Base-by-base conservation (phyloP, 2,329 filamentous ascomycete species). In the Aspergillus glaucus region DNA sequence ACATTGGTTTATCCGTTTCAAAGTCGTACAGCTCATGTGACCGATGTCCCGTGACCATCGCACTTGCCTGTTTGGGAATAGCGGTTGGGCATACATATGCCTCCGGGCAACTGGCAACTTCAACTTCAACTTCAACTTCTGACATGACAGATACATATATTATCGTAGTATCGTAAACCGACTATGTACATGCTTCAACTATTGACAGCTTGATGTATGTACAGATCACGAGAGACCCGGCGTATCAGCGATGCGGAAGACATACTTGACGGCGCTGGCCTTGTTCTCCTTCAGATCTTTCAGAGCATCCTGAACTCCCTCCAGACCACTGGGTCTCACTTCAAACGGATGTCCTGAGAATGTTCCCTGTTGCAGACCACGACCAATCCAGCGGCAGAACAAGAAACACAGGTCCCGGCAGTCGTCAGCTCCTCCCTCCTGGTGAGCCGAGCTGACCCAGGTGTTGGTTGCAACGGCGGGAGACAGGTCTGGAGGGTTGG, bases 211-310 rank as follows among this genome's bases (percentile, higher is more conserved):
- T 12, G 26, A 4, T 4, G 26, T 30, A 9, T 30, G 17, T 40
- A 21, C 37, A 12, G 9, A 22, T 40, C 37, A 40, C 34, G 34
- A 17, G 2, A 47, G 17, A 14, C 48, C 54, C 19, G 58, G 52
- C 26, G 77, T 79, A 17, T 80, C 76, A 7, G 52, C 72, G 60
- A 81, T 74, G 55, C 67, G 69, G 59, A 79, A 81, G 1, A 86
- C 78, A 68, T 83, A 86, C 66, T 86, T 86, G 0, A 79, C 71
- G 1, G 75, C 82, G 59, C 78, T 82, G n/a, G 78, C 81, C 62
- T 78, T 80, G 0, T 82, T 82, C 19, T 73, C 72, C 62, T 75
- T 80, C 63, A 86, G 60, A 52, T 79, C 76, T 53, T 62, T 62
- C 64, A 86, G 58, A 0, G 69, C 82, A 42, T 59, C 65, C 59